A percentile compares a stretch with the other conserved stretches of the same genome.
Evolutionary conservation across 805 yeast species (phyloP).

Genomic region (Yamadazyma ubonensis): DNA sequence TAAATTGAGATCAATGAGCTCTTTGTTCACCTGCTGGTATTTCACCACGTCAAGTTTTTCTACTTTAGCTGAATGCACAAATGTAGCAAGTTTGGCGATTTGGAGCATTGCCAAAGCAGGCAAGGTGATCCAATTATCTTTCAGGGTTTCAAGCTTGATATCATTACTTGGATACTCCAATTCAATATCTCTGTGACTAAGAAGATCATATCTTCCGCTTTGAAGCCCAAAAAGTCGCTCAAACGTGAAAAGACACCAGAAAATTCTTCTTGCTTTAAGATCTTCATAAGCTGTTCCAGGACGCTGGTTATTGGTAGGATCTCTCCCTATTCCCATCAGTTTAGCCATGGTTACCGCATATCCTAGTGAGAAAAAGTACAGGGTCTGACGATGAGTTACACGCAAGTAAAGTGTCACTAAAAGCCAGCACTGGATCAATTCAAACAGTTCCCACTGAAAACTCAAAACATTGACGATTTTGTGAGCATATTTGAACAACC

Average conservation of each 20-base stretch:
- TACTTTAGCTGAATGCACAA: slow-evolving; percentile 29
- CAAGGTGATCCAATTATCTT: slow-evolving; percentile 50
- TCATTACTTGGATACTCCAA: slow-evolving; percentile 32
- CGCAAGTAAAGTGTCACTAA: slow-evolving; percentile 37
- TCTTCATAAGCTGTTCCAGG: slow-evolving; percentile 37
- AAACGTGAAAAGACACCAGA: slow-evolving; percentile 54
- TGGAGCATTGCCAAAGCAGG: slow-evolving; percentile 48
- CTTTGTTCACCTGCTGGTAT: slow-evolving; percentile 32
- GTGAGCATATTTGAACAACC: slow-evolving; percentile 34
- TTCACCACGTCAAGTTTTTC: slow-evolving; percentile 28
- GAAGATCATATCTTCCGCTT: slow-evolving; percentile 44
- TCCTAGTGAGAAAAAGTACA: slow-evolving; percentile 32
- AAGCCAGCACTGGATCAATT: slow-evolving; percentile 43
- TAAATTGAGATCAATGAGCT: slow-evolving; percentile 24
- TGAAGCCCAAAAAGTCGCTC: slow-evolving; percentile 56
- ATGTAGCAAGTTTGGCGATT: slow-evolving; percentile 39
- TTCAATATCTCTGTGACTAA: slow-evolving; percentile 38
- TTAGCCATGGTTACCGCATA: slow-evolving; percentile 37
- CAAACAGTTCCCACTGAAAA: slow-evolving; percentile 45
- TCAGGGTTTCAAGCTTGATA: slow-evolving; percentile 24
- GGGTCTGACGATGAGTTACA: slow-evolving; percentile 38
- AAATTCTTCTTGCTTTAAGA: slow-evolving; percentile 50
- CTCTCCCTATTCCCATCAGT: slow-evolving; percentile 36
- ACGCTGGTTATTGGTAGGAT: slow-evolving; percentile 15
- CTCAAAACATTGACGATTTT: slow-evolving; percentile 30